Conservation (phyloP, 495 filamentous ascomycete species). For the Chaetomium cochliodes region DNA sequence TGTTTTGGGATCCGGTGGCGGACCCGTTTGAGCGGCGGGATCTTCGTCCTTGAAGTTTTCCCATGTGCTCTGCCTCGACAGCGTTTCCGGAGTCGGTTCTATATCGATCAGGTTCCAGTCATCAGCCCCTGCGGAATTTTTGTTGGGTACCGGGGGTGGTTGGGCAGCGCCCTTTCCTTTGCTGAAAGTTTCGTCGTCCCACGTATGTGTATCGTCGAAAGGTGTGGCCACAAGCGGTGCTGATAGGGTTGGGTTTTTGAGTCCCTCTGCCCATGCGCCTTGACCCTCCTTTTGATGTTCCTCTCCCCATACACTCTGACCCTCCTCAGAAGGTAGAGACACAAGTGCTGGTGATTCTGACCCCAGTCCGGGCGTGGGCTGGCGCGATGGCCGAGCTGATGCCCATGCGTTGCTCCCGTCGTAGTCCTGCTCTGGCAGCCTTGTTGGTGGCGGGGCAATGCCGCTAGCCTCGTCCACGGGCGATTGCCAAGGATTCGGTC, state of each 20-base stretch:
- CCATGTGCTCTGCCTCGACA: conserved; percentile 41
- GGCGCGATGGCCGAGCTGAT: conserved; percentile 36
- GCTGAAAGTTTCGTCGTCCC: conserved; percentile 46
- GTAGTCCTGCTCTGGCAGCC: conserved; percentile 34
- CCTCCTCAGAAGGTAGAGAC: conserved; percentile 35
- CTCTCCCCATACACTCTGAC: conserved; percentile 40
- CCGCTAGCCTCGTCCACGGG: conserved; percentile 31
- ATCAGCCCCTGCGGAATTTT: conserved; percentile 35
- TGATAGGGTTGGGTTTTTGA: conserved; percentile 1
- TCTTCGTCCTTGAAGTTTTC: conserved; percentile 41
- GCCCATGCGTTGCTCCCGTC: conserved; percentile 38
- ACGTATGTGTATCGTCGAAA: conserved; percentile 41
- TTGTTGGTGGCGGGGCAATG: conserved; percentile 26
- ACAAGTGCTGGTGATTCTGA: conserved; percentile 32
- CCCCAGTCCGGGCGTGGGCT: conserved; percentile 31
- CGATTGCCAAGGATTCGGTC: conserved; percentile 55
- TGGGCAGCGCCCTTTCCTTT: conserved; percentile 39
- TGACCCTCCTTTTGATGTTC: conserved; percentile 30
- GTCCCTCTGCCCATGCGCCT: conserved; percentile 40
- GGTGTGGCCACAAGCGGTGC: conserved; percentile 26
- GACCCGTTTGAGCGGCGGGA: conserved; percentile 25
- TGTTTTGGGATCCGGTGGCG: conserved; percentile 16
- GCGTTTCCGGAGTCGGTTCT: conserved; percentile 36
- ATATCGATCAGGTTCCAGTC: conserved; percentile 53
- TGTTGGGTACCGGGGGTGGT: conserved; percentile 21